A percentile compares a stretch with the other conserved stretches of the same genome.
Conservation (phyloP, 1,284 basidiomycete species). For the Cryptococcus neoformans region DNA sequence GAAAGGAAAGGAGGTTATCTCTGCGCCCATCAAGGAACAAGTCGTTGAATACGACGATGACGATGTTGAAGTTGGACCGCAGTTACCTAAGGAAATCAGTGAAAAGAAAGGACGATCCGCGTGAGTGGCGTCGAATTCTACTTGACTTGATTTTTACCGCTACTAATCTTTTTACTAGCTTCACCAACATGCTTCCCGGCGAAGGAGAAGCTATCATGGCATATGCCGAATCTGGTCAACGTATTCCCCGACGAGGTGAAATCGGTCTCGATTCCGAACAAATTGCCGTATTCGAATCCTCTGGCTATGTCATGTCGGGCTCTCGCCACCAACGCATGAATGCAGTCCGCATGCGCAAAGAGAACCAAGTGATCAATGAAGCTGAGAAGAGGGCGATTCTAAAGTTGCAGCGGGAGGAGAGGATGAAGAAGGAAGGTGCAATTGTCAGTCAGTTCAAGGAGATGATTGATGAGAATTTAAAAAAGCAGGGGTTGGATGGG, state of each 20-base stretch:
- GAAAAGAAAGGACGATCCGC: conserved; percentile 56
- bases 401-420: conserved; percentile 90
- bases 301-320: conserved; percentile 99
- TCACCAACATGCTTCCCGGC: conserved; percentile 83
- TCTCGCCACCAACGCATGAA: conserved; percentile 92
- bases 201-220: conserved; percentile 97
- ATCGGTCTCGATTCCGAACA: conserved; percentile 85
- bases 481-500: conserved; percentile 10
- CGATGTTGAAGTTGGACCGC: conserved; percentile 68
- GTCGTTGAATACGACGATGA: conserved; percentile 49
- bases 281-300: conserved; percentile 80
- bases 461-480: conserved; percentile 67
- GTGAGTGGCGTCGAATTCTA: conserved; percentile 48
- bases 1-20: conserved; percentile 11
- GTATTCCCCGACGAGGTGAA: conserved; percentile 97
- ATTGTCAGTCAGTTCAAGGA: conserved; percentile 65
- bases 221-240: conserved; percentile 82
- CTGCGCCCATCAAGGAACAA: conserved; percentile 12
- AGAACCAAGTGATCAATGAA: conserved; percentile 97
- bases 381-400: conserved; percentile 95
- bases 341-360: conserved; percentile 92
- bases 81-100: conserved; percentile 49
- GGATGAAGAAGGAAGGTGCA: conserved; percentile 73
- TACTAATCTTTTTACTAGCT: conserved; percentile 32
- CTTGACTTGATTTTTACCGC: neutral